Evolutionary conservation across 1,139 yeast species (phyloP).

Genomic region (Pichia terricola): DNA sequence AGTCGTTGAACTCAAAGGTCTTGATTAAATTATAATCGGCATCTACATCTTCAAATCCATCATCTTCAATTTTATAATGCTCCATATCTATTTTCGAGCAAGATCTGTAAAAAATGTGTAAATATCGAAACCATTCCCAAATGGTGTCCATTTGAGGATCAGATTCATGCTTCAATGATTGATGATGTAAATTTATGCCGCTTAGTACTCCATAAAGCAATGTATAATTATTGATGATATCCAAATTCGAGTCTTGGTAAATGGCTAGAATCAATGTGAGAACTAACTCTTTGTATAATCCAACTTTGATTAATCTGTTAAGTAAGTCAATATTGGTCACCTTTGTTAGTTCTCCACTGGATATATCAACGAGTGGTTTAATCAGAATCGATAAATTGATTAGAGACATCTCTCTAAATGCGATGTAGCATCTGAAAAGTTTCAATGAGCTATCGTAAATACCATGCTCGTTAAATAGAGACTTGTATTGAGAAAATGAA

Average conservation of each 20-base stretch:
- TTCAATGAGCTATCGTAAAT: constrained; percentile 18
- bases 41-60: constrained; percentile 24
- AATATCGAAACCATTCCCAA: constrained; percentile 21
- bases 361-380: constrained; percentile 9
- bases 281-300: constrained; percentile 19
- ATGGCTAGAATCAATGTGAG: constrained; percentile 22
- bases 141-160: constrained; percentile 16
- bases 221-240: constrained; percentile 22
- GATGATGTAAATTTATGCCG: constrained; percentile 14
- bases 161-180: constrained; percentile 1
- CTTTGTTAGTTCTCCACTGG: constrained; percentile 2
- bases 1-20: constrained; percentile 18
- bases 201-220: constrained; percentile 16
- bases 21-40: constrained; percentile 20
- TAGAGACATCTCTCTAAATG: constrained; percentile 19
- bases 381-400: constrained; percentile 15
- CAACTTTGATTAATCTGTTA: constrained; percentile 14
- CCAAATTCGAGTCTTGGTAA: constrained; percentile 23
- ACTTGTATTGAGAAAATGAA: constrained; percentile 18
- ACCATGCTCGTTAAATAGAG: constrained; percentile 19
- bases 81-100: constrained; percentile 26
- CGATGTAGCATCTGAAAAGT: constrained; percentile 17
- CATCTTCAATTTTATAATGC: constrained; percentile 22
- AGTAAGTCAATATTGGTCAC: constrained; percentile 10
- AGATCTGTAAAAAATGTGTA: constrained; percentile 20